These are phyloP conservation scores for Pseudoneurospora amorphoporcata DNA, from an alignment of 495 filamentous ascomycete species.

Conservation along the genomic window DNA sequence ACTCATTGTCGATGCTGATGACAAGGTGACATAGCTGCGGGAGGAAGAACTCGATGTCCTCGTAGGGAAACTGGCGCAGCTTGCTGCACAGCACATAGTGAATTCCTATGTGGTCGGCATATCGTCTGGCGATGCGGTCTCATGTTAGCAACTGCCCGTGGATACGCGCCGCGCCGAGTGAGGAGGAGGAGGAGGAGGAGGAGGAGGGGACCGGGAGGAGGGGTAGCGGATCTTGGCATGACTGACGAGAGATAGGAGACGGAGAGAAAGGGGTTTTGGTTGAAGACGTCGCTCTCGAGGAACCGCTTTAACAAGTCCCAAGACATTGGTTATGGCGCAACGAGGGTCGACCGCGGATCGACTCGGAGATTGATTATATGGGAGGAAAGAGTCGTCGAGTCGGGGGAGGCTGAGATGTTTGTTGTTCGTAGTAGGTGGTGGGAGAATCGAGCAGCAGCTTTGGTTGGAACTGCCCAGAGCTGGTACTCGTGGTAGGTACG, in stretches of 20 bases:
- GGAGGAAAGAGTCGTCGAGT: background rate
- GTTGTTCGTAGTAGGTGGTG: background rate
- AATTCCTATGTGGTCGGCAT: slow-evolving; percentile 72
- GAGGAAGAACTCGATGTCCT: slow-evolving; percentile 77
- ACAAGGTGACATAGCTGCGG: slow-evolving; percentile 72
- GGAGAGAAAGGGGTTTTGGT: slow-evolving; percentile 67
- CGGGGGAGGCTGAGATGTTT: background rate
- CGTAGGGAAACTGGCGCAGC: slow-evolving; percentile 68
- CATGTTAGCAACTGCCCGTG: slow-evolving; percentile 6
- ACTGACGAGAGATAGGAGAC: slow-evolving; percentile 71
- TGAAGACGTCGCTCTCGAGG: slow-evolving; percentile 76
- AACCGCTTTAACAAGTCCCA: slow-evolving; percentile 62
- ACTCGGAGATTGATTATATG: background rate
- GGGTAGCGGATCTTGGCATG: background rate
- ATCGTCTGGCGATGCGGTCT: slow-evolving; percentile 42
- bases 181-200: slow-evolving; percentile 1
- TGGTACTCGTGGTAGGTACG: background rate
- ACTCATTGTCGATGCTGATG: slow-evolving; percentile 71
- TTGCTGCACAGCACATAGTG: slow-evolving; percentile 72
- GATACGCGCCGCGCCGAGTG: slow-evolving; percentile 1
- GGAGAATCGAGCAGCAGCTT: background rate
- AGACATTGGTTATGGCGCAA: slow-evolving; percentile 30
- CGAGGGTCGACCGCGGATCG: background rate
- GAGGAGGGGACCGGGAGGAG: background rate
- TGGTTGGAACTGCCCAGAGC: background rate